Base-by-base conservation (phyloP, 2,329 filamentous ascomycete genomes). In the Nigrospora osmanthi region DNA sequence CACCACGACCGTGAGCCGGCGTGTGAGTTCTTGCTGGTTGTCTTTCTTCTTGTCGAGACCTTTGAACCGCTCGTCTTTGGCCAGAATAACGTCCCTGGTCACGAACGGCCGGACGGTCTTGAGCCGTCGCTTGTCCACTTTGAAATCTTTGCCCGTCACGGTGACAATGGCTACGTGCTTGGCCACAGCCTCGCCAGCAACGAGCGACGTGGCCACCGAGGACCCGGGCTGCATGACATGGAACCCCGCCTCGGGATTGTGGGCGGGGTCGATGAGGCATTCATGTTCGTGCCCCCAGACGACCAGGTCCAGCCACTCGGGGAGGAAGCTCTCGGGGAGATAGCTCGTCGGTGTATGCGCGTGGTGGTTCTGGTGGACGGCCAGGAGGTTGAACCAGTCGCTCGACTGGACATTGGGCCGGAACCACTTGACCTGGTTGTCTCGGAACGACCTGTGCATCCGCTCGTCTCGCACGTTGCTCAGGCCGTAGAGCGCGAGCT, bases 221-320 rank as follows among this genome's bases (percentile, higher is more conserved):
- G 93, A 98, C 0, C 93, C 93, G 1, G 93, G 93, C 58, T 98
- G 93, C 80, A 98, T 96, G 51, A 98, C 91, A 54, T 93, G 82
- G 55, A 98, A 98, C 1, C 85, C 85, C 40, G 85, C 95, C 58
- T 95, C 89, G 0, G 86, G 80, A 55, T 97, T 98, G 39, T 81
- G 73, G 1, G 72, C 70, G 0, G 93, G 93, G 38, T 95, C 83
- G 51, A 98, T 95, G 9, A 91, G 63, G 59, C 93, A 98, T 63
- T 98, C 91, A 59, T 98, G 93, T 64, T 98, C 93, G 58, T 98
- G 93, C 3, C 93, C 93, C 93, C 93, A 98, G 42, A 98, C 78
- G 0, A 98, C 81, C 5, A 98, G 73, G 58, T 98, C 86, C 51
- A 98, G 71, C 69, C 94, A 97, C 15, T 89, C 83, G 0, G 93